Conservation (phyloP, 495 filamentous ascomycete species). For the Physcia stellaris region DNA sequence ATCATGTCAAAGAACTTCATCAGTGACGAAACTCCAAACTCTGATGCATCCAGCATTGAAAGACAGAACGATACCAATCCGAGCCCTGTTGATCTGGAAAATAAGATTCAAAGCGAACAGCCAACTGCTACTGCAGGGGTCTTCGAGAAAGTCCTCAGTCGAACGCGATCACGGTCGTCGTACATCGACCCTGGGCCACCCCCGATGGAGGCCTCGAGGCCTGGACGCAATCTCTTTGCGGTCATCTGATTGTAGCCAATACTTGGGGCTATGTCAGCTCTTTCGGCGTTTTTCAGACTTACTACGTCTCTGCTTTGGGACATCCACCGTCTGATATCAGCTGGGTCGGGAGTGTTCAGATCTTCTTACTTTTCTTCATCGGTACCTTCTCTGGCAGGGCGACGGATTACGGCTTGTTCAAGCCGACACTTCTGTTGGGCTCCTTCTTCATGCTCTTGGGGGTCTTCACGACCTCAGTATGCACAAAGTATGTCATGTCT, state of each 20-base stretch:
- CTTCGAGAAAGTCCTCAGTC: conserved; percentile 5
- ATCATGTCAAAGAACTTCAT: too few relatives aligned
- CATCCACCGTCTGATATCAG: conserved; percentile 52
- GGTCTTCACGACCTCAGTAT: conserved; percentile 58
- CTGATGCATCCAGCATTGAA: not conserved
- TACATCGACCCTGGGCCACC: conserved; percentile 39
- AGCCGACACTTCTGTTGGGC: conserved; percentile 38
- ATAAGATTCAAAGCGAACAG: not conserved
- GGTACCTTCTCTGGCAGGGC: conserved; percentile 54
- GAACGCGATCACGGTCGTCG: conserved; percentile 5
- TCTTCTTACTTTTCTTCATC: conserved; percentile 61
- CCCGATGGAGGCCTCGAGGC: conserved; percentile 50
- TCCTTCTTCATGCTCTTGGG: conserved; percentile 46
- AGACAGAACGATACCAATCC: too few relatives aligned
- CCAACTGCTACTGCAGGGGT: not conserved
- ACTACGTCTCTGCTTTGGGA: conserved; percentile 43
- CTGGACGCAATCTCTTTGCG: conserved; percentile 54
- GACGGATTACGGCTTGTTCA: conserved; percentile 58
- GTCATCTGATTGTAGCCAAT: conserved; percentile 53
- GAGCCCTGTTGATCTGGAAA: too few relatives aligned
- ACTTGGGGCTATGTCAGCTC: conserved; percentile 69
- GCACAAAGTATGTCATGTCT: conserved; percentile 33
- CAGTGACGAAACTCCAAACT: not conserved
- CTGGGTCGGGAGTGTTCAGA: conserved; percentile 64
- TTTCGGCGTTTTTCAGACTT: conserved; percentile 70